Conservation (phyloP, 2,329 filamentous ascomycete species). For the Endothia cerciana region DNA sequence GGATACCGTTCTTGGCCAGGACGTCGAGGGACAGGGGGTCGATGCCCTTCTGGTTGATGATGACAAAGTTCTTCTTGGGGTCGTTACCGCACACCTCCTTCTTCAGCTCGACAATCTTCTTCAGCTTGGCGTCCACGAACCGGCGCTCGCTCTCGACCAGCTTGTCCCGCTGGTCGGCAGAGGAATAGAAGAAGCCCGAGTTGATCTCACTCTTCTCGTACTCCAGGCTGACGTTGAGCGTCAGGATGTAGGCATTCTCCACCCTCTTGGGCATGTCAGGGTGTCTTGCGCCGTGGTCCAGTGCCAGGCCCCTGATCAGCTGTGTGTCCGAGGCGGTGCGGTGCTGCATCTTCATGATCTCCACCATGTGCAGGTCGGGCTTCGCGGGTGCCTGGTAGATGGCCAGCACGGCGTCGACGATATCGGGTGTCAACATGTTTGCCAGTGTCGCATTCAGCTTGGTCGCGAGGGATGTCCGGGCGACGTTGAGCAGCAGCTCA, state of each 20-base stretch:
- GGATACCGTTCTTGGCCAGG: slow-evolving; percentile 95
- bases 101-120: slow-evolving; percentile 97
- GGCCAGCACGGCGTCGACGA: slow-evolving; percentile 93
- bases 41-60: slow-evolving; percentile 99
- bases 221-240: slow-evolving; percentile 93
- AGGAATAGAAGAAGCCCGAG: slow-evolving; percentile 98
- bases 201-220: slow-evolving; percentile 99
- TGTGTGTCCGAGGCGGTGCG: slow-evolving; percentile 94
- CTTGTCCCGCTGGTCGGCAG: slow-evolving; percentile 95
- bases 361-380: slow-evolving; percentile 97
- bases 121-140: slow-evolving; percentile 94
- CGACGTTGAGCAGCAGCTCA: slow-evolving; percentile 90
- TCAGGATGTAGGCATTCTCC: slow-evolving; percentile 93
- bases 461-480: slow-evolving; percentile 90
- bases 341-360: slow-evolving; percentile 99
- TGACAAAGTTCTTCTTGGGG: slow-evolving; percentile 91
- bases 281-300: slow-evolving; percentile 95
- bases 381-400: slow-evolving; percentile 90
- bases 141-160: slow-evolving; percentile 95
- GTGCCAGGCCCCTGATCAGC: slow-evolving; percentile 86
- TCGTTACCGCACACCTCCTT: slow-evolving; percentile 95
- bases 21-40: slow-evolving; percentile 95
- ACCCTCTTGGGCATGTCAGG: slow-evolving; percentile 98
- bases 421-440: slow-evolving; percentile 88
- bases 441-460: slow-evolving; percentile 91